Evolutionary conservation across 1,284 basidiomycete genomes (phyloP).

Genomic region (Ceratobasidium papillatum): DNA sequence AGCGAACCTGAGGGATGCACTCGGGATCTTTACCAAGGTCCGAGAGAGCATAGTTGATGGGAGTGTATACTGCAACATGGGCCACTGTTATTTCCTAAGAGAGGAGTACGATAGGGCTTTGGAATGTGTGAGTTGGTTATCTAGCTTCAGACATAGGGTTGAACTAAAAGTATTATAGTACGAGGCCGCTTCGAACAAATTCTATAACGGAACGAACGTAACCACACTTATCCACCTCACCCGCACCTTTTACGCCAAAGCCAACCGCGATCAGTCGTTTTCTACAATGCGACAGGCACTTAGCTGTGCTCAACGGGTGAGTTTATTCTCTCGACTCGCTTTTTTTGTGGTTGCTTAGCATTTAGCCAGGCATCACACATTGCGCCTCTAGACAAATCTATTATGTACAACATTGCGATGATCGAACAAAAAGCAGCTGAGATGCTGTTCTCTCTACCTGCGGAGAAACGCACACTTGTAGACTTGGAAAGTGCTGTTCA

Average conservation of each 20-base stretch:
- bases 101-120: slow-evolving; percentile 95
- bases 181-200: slow-evolving; percentile 81
- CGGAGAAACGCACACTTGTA: slow-evolving; percentile 77
- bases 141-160: neutral
- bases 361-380: slow-evolving; percentile 74
- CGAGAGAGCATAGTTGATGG: slow-evolving; percentile 85
- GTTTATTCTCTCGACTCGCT: slow-evolving; percentile 44
- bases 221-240: slow-evolving; percentile 83
- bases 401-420: slow-evolving; percentile 94
- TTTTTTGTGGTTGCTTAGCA: neutral
- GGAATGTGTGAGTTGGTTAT: slow-evolving; percentile 77
- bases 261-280: slow-evolving; percentile 85
- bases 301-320: slow-evolving; percentile 77
- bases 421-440: slow-evolving; percentile 94
- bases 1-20: slow-evolving; percentile 67
- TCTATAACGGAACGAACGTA: slow-evolving; percentile 75
- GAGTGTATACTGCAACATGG: slow-evolving; percentile 93
- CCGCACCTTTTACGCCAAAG: slow-evolving; percentile 91
- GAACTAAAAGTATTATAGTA: slow-evolving; percentile 63
- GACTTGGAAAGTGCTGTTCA: slow-evolving; percentile 81
- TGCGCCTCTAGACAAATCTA: slow-evolving; percentile 85
- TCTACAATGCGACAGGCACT: slow-evolving; percentile 81
- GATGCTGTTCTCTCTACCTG: slow-evolving; percentile 76
- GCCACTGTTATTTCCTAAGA: slow-evolving; percentile 88
- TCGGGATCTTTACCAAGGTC: slow-evolving; percentile 88